phyloP scores from a whole-genome alignment of 2,329 filamentous ascomycete genomes.

The Fusarium sp. region DNA sequence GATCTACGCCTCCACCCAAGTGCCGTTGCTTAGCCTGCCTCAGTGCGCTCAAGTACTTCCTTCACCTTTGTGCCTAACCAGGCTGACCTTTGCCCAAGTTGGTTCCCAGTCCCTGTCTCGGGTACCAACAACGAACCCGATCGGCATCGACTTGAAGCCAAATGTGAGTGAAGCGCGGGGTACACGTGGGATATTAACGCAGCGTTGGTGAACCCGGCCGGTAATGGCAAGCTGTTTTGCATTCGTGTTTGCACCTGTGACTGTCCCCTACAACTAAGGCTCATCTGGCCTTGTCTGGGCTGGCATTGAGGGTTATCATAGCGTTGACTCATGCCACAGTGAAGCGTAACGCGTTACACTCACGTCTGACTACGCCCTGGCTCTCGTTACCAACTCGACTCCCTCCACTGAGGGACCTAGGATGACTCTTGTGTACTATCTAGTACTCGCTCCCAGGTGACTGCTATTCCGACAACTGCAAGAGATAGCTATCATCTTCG shows the following conservation, averaged over 20 bases:
- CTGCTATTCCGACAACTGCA: slow-evolving; percentile 8
- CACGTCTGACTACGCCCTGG: not conserved
- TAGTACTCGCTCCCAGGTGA: slow-evolving; percentile 4
- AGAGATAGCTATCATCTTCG: slow-evolving; percentile 9
- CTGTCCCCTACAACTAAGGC: slow-evolving; percentile 24
- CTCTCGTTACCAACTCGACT: not conserved
- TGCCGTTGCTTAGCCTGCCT: slow-evolving; percentile 29
- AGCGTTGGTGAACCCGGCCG: slow-evolving; percentile 13
- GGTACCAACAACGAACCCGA: slow-evolving; percentile 36
- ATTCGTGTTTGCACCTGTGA: slow-evolving; percentile 20
- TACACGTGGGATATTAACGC: slow-evolving; percentile 35
- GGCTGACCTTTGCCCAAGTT: slow-evolving; percentile 30
- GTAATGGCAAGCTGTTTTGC: slow-evolving; percentile 12
- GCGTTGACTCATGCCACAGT: slow-evolving; percentile 26
- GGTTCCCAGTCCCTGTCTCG: slow-evolving; percentile 18
- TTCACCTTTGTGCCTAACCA: slow-evolving; percentile 33
- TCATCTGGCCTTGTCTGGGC: slow-evolving; percentile 8
- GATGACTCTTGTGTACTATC: slow-evolving; percentile 10
- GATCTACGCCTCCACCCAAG: slow-evolving; percentile 37
- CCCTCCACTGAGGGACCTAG: not conserved
- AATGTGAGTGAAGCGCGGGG: slow-evolving; percentile 33
- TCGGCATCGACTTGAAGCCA: slow-evolving; percentile 22
- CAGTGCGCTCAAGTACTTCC: slow-evolving; percentile 4
- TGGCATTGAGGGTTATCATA: slow-evolving; percentile 7
- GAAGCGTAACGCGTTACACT: not conserved